Base-by-base conservation (phyloP, 2,329 filamentous ascomycete species). In the Botryotinia convoluta region DNA sequence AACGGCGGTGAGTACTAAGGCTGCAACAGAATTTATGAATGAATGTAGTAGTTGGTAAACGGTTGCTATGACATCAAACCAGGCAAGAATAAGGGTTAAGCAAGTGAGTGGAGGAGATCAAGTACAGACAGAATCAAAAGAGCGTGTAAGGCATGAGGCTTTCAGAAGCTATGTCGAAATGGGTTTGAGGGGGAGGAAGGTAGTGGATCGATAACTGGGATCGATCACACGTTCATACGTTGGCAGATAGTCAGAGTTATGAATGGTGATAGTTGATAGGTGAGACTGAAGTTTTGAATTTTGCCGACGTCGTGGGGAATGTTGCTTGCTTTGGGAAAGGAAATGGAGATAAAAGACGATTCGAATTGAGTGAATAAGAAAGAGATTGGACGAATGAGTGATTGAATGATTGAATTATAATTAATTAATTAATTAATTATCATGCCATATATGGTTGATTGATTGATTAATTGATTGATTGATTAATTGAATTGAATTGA, bases 1-100 rank as follows among this genome's bases (percentile, higher is more conserved):
- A 72, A 68, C 70, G 54, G 70, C 70, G 70, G 70, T 72, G 70
- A 72, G 70, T 5, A 59, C 69, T 72, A 72, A 68, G 70, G 51
- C 62, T 45, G 70, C 48, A 48, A 72, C 35, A 16, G 62, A 45
- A 39, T 57, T 59, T 22, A 29, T 32, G 44, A 62, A 45, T 29
- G 42, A 29, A 29, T 2, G 59, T 63, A 26, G 29, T 54, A 20
- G 59, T 45, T 63, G 39, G 16, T 42, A 22, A 39, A 67, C 32
- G 48, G 35, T 57, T 68, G 65, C 65, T 57, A 68, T 68, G 65
- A 57, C 65, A 68, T 68, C 48, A 68, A 68, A 57, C 35, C 48
- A 68, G 26, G 35, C 48, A 42, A 68, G 65, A 68, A 37, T 54
- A 68, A 32, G 64, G 64, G 26, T 39, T 22, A 68, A 67, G 63